Conservation (phyloP, 2,329 filamentous ascomycete genomes). For the Rhynchosporium graminicola region DNA sequence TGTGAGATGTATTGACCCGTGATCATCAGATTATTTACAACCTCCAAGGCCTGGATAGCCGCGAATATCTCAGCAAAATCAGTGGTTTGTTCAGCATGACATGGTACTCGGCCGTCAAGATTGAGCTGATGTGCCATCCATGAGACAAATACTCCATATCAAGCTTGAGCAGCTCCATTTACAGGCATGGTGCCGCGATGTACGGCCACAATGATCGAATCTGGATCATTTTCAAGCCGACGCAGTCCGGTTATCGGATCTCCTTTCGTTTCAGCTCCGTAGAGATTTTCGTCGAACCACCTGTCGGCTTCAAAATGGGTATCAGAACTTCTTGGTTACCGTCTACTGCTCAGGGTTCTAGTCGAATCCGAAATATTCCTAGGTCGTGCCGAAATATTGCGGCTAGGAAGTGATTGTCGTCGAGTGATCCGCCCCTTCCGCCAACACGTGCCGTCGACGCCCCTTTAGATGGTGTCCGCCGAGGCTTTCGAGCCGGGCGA, state of each 20-base stretch:
- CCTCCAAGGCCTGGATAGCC: conserved; percentile 21
- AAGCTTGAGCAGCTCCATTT: conserved; percentile 4
- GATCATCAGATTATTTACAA: conserved; percentile 23
- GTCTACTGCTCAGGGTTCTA: not conserved
- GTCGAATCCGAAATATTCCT: not conserved
- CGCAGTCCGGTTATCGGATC: conserved; percentile 19
- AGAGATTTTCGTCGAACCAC: conserved; percentile 42
- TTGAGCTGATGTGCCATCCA: conserved; percentile 15
- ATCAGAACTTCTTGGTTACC: not conserved
- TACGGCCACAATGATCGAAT: conserved; percentile 23
- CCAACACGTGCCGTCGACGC: not conserved
- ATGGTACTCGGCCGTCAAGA: conserved; percentile 17
- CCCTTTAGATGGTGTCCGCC: not conserved
- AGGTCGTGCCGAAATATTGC: not conserved
- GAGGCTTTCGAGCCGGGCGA: not conserved
- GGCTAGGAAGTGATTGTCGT: not conserved
- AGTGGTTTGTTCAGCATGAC: conserved; percentile 17
- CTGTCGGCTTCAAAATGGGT: conserved; percentile 44
- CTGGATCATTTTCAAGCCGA: conserved; percentile 20
- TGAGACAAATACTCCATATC: conserved; percentile 24
- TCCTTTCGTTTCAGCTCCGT: conserved; percentile 14
- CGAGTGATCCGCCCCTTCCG: not conserved
- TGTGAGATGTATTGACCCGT: conserved; percentile 20
- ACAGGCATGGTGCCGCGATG: conserved; percentile 14
- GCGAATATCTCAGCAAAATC: conserved; percentile 24